Evolutionary conservation across 192 early-diverging fungal species (phyloP).

Genomic region (Coemansia aciculifera): DNA sequence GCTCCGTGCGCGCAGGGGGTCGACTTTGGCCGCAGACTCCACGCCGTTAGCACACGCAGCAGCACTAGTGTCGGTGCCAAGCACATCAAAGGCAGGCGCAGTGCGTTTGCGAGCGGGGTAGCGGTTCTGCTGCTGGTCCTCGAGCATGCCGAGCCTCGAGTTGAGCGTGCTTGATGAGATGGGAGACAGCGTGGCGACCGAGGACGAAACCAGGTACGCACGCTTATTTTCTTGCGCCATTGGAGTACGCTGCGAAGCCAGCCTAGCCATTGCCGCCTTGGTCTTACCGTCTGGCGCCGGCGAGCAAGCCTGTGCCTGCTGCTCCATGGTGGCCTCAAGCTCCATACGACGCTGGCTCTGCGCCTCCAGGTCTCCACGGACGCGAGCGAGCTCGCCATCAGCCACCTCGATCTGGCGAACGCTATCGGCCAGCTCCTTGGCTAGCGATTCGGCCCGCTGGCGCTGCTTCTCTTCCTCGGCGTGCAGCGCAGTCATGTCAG

Average conservation of each 20-base stretch:
- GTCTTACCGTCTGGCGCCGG: constrained; percentile 6
- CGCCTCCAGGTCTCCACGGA: constrained; percentile 19
- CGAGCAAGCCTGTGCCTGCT: neutral
- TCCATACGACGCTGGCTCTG: constrained; percentile 20
- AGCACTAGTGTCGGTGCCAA: neutral
- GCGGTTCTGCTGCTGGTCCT: constrained; percentile 7
- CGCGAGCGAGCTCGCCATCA: constrained; percentile 16
- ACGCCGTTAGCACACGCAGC: neutral
- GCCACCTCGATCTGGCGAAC: neutral
- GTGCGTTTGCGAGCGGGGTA: constrained; percentile 46
- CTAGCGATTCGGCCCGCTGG: constrained; percentile 30
- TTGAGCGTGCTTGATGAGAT: constrained; percentile 42
- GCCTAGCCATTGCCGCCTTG: constrained; percentile 23
- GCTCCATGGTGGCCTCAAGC: constrained; percentile 13
- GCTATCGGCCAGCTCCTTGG: constrained; percentile 18
- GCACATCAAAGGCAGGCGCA: constrained; percentile 8
- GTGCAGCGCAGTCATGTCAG: constrained; percentile 40
- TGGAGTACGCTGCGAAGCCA: constrained; percentile 30
- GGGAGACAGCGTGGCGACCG: constrained; percentile 31
- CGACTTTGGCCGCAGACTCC: constrained; percentile 16
- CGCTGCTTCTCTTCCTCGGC: constrained; percentile 45
- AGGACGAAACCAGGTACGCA: neutral
- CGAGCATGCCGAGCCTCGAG: constrained; percentile 12
- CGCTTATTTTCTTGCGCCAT: constrained; percentile 31
- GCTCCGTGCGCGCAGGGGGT: constrained; percentile 31